Evolutionary conservation across 805 yeast species (phyloP).

Genomic region (Maudiozyma saulgeensis): DNA sequence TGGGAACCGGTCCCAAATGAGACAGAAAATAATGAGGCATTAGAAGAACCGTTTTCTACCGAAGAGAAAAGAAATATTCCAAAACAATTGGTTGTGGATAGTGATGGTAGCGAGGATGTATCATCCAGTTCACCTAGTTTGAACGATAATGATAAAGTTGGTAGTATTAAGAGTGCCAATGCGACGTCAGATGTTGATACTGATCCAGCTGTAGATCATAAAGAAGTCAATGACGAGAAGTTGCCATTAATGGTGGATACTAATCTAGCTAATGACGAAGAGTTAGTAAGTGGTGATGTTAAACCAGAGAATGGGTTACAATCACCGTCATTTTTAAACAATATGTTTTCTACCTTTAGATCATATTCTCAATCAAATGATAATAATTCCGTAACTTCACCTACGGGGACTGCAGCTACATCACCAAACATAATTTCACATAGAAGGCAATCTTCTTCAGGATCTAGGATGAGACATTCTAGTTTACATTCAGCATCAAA

Average conservation of each 20-base stretch:
- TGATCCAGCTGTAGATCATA: not conserved
- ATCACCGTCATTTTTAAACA: slow-evolving; percentile 10
- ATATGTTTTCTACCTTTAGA: slow-evolving; percentile 5
- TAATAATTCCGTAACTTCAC: not conserved
- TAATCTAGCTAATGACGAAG: not conserved
- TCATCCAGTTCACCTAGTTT: not conserved
- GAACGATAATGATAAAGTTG: not conserved
- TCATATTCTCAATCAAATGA: slow-evolving; percentile 1
- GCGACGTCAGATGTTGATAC: not conserved
- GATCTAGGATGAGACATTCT: not conserved
- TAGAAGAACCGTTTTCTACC: slow-evolving; percentile 1
- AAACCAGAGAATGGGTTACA: not conserved
- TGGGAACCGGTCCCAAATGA: slow-evolving; percentile 18
- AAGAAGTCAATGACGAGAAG: not conserved
- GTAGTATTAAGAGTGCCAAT: not conserved
- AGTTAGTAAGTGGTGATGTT: not conserved
- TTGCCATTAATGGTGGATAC: not conserved
- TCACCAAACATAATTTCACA: slow-evolving; percentile 26
- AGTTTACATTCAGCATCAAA: not conserved
- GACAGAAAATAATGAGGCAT: not conserved
- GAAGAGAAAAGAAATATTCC: not conserved
- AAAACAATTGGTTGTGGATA: not conserved
- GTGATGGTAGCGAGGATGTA: slow-evolving; percentile 5
- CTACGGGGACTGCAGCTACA: not conserved
- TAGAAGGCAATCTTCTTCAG: slow-evolving; percentile 19